Evolutionary conservation across 2,329 filamentous ascomycete species (phyloP).

Genomic region (Microsporum canis): DNA sequence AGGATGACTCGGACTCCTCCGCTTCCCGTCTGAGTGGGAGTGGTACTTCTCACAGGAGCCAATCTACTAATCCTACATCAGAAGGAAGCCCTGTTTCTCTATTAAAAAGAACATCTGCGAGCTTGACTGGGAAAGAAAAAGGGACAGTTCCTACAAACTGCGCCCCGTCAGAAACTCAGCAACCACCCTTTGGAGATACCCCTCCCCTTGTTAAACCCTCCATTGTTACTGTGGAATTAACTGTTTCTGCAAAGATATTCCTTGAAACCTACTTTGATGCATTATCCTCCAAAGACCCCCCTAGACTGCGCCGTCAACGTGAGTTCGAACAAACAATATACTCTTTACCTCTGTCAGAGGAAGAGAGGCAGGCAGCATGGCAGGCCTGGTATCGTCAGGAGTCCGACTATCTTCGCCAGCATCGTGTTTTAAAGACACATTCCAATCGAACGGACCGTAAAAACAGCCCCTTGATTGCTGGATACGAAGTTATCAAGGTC

Average conservation of each 20-base stretch:
- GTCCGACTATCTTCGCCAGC: constrained; percentile 62
- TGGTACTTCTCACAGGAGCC: constrained; percentile 21
- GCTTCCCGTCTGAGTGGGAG: constrained; percentile 20
- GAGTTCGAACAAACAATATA: constrained; percentile 55
- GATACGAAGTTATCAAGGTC: constrained; percentile 72
- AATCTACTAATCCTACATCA: constrained; percentile 28
- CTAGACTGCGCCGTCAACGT: constrained; percentile 50
- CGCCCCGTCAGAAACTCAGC: neutral
- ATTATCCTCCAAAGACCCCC: constrained; percentile 46
- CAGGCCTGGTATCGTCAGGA: constrained; percentile 56
- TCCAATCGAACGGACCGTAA: constrained; percentile 36
- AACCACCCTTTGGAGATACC: constrained; percentile 7
- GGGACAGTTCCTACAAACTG: neutral
- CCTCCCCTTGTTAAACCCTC: constrained; percentile 20
- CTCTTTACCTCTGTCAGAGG: constrained; percentile 43
- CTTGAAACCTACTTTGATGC: constrained; percentile 75
- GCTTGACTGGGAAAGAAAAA: constrained; percentile 2
- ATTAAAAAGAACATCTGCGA: constrained; percentile 9
- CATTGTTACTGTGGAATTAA: constrained; percentile 58
- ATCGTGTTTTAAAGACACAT: constrained; percentile 56
- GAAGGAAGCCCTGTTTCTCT: constrained; percentile 21
- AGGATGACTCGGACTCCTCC: constrained; percentile 27
- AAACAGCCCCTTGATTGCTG: constrained; percentile 44
- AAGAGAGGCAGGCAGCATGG: constrained; percentile 45
- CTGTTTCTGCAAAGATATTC: constrained; percentile 71